phyloP scores from a whole-genome alignment of 768 basidiomycete genomes.

The Kwoniella dendrophila region DNA sequence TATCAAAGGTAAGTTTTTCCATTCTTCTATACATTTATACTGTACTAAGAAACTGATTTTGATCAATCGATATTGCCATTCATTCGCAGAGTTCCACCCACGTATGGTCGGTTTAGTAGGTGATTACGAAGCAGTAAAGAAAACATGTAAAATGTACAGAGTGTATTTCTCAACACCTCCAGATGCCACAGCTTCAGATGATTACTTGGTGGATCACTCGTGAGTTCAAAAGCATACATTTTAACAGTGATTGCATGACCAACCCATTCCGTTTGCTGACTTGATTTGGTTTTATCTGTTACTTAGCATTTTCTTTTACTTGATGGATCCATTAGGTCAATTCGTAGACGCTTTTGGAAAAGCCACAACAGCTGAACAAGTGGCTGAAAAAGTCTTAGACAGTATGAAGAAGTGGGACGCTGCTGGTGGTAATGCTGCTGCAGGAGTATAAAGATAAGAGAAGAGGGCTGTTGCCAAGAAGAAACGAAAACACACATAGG shows the following conservation, averaged over 20 bases:
- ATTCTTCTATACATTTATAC: background rate
- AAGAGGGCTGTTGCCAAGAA: background rate
- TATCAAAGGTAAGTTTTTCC: constrained; percentile 55
- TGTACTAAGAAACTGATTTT: constrained; percentile 11
- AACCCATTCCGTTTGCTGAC: too few species aligned
- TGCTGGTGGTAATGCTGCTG: constrained; percentile 46
- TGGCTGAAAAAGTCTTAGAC: constrained; percentile 58
- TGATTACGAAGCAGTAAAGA: constrained; percentile 78
- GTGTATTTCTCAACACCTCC: constrained; percentile 96
- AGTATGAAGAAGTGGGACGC: constrained; percentile 57
- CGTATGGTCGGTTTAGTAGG: constrained; percentile 86
- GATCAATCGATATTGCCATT: constrained; percentile 33
- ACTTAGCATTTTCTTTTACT: constrained; percentile 89
- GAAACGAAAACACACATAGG: background rate
- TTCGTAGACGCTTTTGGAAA: constrained; percentile 98
- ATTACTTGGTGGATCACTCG: constrained; percentile 87
- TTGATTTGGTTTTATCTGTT: too few species aligned
- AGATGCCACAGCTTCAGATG: constrained; percentile 72
- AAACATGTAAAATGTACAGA: constrained; percentile 89
- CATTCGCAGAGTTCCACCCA: constrained; percentile 80
- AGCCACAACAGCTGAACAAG: constrained; percentile 68
- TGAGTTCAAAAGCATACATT: constrained; percentile 26
- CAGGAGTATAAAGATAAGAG: constrained; percentile 26
- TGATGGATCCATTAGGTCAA: constrained; percentile 92
- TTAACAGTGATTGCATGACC: constrained; percentile 52